Conservation (phyloP, 169 alveolate genomes). For the Cryptosporidium muris region DNA sequence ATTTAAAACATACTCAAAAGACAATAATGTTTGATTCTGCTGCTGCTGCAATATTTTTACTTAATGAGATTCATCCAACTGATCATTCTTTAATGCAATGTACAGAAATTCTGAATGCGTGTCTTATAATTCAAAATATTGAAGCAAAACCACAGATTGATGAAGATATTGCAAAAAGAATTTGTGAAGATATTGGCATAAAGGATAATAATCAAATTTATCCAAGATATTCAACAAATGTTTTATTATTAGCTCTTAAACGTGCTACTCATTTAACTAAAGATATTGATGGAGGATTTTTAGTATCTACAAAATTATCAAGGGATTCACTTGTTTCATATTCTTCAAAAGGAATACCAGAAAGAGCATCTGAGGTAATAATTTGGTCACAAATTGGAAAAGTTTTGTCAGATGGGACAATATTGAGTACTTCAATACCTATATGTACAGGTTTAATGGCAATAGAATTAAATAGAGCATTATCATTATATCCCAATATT, state of each 20-base stretch:
- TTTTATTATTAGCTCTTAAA: constrained; percentile 14
- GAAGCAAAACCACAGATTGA: background rate
- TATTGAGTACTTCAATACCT: constrained; percentile 27
- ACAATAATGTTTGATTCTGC: constrained; percentile 52
- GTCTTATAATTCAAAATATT: constrained; percentile 18
- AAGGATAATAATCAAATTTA: background rate
- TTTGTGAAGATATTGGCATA: constrained; percentile 59
- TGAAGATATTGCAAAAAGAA: constrained; percentile 16
- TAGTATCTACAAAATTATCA: constrained; percentile 18
- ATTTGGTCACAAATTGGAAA: constrained; percentile 47
- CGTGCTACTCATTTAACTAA: constrained; percentile 14
- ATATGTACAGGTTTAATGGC: constrained; percentile 47
- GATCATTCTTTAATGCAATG: constrained; percentile 63
- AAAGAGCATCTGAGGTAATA: constrained; percentile 1
- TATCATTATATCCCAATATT: constrained; percentile 7
- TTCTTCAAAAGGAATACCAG: constrained; percentile 27
- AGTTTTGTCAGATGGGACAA: constrained; percentile 52
- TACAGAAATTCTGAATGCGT: constrained; percentile 1
- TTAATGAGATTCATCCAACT: constrained; percentile 33
- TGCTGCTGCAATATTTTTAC: constrained; percentile 25
- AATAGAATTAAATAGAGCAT: constrained; percentile 29
- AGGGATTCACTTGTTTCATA: constrained; percentile 26
- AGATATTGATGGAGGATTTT: background rate
- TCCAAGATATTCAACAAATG: constrained; percentile 3
- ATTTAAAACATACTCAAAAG: constrained; percentile 5